Evolutionary conservation across 768 basidiomycete species (phyloP), one percentile per base, ranked within the genome.

Genomic region (Rickenella mellea): DNA sequence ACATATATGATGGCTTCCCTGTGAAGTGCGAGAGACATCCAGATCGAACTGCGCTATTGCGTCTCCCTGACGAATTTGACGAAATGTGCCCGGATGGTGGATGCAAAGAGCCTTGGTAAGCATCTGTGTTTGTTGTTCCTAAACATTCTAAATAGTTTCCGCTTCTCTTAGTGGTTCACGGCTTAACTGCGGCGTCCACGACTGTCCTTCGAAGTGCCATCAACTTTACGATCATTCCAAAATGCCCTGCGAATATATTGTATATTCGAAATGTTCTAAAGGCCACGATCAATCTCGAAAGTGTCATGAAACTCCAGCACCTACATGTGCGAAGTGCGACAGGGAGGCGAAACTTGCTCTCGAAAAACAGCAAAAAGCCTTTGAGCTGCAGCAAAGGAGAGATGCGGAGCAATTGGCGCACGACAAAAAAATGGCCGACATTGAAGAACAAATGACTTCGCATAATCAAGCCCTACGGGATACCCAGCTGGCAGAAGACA

Each of bases 151-250:
- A 26, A 44, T 17, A 31, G 36, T 32, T 15, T 30, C 3, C 17
- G 12, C 19, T 12, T 25, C 24, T 30, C 26, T n/a, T 40, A 83
- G 81, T 47, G 71, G 69, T 15, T 55, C 51, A 0, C 51, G 57
- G 27, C 63, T 84, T 2, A 64, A 51, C 6, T 83, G 80, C 48
- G 65, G 66, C 1, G 11, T 69, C 8, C 81, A 83, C 51, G 38
- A 27, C 1, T 84, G 81, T 49, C 64, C 71, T 2, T 76, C 68
- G 0, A 80, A 68, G 53, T 84, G 81, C 42, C 81, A 83, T 55
- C 71, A 71, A 41, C 43, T 74, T 10, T 53, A 47, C 36, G 72
- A 73, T 47, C 70, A 82, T 55, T 69, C 75, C 14, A 68, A 75
- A 54, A 69, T 74, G 61, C 45, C 40, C 1, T 83, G 82, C 57